Conservation (phyloP, 306 rosid genomes). For the Prunus armeniaca region DNA sequence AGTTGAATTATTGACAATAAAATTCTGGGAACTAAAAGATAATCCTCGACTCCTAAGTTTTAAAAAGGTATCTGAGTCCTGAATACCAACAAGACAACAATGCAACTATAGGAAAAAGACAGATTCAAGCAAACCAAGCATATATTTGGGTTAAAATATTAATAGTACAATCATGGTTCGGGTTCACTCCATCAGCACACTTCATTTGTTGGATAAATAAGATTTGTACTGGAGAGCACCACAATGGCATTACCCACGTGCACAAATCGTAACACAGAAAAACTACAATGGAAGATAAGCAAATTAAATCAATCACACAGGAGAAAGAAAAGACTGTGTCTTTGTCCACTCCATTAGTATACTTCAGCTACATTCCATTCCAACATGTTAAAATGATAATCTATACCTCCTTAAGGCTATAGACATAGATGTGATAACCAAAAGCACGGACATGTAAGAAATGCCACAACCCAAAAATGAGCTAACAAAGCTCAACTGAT, state of each 20-base stretch:
- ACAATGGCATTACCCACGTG: background rate
- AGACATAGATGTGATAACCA: conserved; percentile 25
- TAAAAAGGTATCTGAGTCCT: background rate
- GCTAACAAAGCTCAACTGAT: conserved; percentile 31
- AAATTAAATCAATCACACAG: background rate
- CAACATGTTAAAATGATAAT: background rate
- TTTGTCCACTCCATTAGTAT: conserved; percentile 16
- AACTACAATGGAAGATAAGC: background rate
- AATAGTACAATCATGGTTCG: background rate
- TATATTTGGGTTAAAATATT: background rate
- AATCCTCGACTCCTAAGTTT: background rate
- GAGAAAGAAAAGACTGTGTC: background rate
- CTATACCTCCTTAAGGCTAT: conserved; percentile 8
- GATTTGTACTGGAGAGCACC: background rate
- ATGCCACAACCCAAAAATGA: conserved; percentile 13
- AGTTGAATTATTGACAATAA: background rate
- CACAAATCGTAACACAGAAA: background rate
- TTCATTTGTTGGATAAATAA: background rate
- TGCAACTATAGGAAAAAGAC: background rate
- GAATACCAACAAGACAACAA: background rate
- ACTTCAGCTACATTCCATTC: conserved; percentile 8
- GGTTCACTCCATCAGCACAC: background rate
- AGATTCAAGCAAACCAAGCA: background rate
- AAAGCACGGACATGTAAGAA: conserved; percentile 1
- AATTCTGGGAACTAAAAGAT: background rate